Evolutionary conservation across 164 flowering plant genomes (phyloP).

Genomic region (Kingdonia uniflora): DNA sequence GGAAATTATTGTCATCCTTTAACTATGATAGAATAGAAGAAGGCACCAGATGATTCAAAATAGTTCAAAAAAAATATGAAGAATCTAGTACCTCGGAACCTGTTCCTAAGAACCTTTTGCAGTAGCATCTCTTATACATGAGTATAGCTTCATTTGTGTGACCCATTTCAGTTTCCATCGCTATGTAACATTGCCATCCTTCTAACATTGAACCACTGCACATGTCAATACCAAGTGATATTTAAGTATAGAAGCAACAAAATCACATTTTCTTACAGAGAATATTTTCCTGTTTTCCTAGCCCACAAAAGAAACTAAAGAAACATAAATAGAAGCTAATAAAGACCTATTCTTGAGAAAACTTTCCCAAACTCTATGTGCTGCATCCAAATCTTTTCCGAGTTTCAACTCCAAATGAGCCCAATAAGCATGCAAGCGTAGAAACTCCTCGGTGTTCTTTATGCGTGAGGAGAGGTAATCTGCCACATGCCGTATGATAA

Average conservation of each 20-base stretch:
- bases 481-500: constrained; percentile 47
- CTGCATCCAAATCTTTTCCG: constrained; percentile 63
- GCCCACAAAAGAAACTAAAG: too few relatives aligned
- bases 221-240: not conserved
- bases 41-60: too few relatives aligned
- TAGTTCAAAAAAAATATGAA: too few relatives aligned
- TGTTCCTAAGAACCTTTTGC: constrained; percentile 62
- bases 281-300: not conserved
- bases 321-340: too few relatives aligned
- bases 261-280: not conserved
- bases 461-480: constrained; percentile 68
- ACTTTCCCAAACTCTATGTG: constrained; percentile 95
- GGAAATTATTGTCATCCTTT: too few relatives aligned
- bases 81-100: constrained; percentile 97
- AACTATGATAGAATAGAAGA: too few relatives aligned
- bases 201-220: constrained; percentile 67
- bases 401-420: constrained; percentile 59
- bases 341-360: constrained; percentile 68
- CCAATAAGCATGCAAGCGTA: constrained; percentile 76
- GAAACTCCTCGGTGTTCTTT: constrained; percentile 42
- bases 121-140: constrained; percentile 77
- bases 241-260: not conserved
- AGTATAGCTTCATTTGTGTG: constrained; percentile 73
- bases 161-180: constrained; percentile 66
- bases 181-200: constrained; percentile 75